Evolutionary conservation across 768 basidiomycete species (phyloP).

Genomic region (Rhizopogon vulgaris): DNA sequence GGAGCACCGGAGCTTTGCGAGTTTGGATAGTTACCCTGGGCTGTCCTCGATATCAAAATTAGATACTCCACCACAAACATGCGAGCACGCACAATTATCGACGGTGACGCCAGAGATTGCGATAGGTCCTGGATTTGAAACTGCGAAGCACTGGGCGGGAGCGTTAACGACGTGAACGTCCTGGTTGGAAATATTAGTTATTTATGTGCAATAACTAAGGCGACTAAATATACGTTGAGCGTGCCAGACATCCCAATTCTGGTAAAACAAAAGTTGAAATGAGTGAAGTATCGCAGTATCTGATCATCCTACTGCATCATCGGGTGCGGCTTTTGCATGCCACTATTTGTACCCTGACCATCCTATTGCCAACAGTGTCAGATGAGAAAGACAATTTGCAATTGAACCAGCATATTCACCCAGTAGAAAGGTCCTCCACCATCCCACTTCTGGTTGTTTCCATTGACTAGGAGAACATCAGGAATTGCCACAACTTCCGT

Average conservation of each 20-base stretch:
- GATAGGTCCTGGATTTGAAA: slow-evolving; percentile 23
- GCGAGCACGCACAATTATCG: slow-evolving; percentile 46
- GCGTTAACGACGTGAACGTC: slow-evolving; percentile 34
- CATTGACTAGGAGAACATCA: slow-evolving; percentile 24
- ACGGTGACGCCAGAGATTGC: slow-evolving; percentile 42
- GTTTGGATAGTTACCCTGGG: slow-evolving; percentile 47
- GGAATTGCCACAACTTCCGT: not conserved
- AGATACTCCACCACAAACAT: not conserved
- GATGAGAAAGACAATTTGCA: not conserved
- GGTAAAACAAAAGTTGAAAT: not conserved
- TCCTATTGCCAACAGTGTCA: slow-evolving; percentile 18
- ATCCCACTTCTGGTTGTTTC: slow-evolving; percentile 34
- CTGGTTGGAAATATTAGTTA: slow-evolving; percentile 11
- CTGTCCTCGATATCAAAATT: slow-evolving; percentile 22
- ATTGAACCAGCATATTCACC: slow-evolving; percentile 18
- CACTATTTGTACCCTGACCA: slow-evolving; percentile 13
- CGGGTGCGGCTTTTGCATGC: slow-evolving; percentile 22
- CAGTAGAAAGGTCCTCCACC: slow-evolving; percentile 40
- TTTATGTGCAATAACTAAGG: not conserved
- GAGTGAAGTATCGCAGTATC: not conserved
- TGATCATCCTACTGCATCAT: slow-evolving; percentile 33
- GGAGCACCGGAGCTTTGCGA: slow-evolving; percentile 40
- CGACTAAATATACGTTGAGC: slow-evolving; percentile 21
- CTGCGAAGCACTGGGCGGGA: slow-evolving; percentile 28
- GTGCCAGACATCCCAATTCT: slow-evolving; percentile 38